Percentiles rank a stretch among this genome's conserved stretches.
phyloP scores from a whole-genome alignment of 352 stramenopile genomes.

The Phytophthora pseudosyringae region DNA sequence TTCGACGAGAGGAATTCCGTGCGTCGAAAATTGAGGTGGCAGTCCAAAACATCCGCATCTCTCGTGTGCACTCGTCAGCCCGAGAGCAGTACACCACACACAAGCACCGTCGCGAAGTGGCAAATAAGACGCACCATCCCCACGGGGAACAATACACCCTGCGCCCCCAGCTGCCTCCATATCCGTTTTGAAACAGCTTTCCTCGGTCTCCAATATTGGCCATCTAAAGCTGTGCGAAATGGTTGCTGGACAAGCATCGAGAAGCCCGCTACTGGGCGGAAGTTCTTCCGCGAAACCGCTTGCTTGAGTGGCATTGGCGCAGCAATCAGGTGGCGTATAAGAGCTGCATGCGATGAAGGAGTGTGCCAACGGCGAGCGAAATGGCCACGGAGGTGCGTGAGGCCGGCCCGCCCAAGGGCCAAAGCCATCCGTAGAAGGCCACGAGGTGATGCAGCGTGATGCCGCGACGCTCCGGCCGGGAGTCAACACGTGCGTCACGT shows the following conservation, averaged over 20 bases:
- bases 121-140: constrained; percentile 5
- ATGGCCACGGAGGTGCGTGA: constrained; percentile 4
- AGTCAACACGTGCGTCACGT: background rate
- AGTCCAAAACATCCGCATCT: too few species aligned
- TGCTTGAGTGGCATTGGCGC: background rate
- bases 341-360: constrained; percentile 1
- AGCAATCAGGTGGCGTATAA: background rate
- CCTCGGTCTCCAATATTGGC: background rate
- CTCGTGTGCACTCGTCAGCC: too few species aligned
- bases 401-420: background rate
- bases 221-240: background rate
- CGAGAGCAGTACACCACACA: background rate
- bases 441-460: background rate
- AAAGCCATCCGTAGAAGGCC: background rate
- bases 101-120: background rate
- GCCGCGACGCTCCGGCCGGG: too few species aligned
- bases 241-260: constrained; percentile 14
- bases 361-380: background rate
- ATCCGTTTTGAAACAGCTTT: constrained; percentile 22
- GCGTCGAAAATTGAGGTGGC: too few species aligned
- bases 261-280: constrained; percentile 3
- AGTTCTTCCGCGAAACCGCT: constrained; percentile 14
- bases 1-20: too few species aligned
- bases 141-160: constrained; percentile 17
- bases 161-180: constrained; percentile 1